Base-by-base conservation (phyloP, 164 flowering plant genomes). In the Brasenia schreberi region DNA sequence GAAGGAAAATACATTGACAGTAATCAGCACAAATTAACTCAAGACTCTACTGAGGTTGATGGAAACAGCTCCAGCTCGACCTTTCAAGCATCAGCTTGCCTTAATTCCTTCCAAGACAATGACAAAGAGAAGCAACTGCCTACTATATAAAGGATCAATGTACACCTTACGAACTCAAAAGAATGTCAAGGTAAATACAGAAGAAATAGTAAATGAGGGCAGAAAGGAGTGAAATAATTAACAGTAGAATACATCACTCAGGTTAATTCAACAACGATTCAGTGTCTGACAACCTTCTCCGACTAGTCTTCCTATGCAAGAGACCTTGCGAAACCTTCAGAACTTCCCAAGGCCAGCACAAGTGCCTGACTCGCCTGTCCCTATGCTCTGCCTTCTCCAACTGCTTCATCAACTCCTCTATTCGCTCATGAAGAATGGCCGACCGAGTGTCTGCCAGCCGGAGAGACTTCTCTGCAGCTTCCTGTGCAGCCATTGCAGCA, bases 401-500 rank as follows among this genome's bases (percentile, higher is more conserved):
- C 68, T 85, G 92, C 70, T 74, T 80, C 1, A 83, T 79, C 19
- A 91, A 73, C 71, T 86, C 94, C 77, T 89, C 89, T 12, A 89
- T 78, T 59, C 83, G 71, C 19, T 73, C 79, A 19, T 75, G 79
- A 4, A 84, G 78, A 56, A 33, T 81, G 16, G 81, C 70, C 56
- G 83, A 83, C 65, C 91, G 77, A 66, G 80, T 77, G 74, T 90
- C 97, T 14, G 87, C 88, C 27, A 88, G 75, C 66, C 70, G 79
- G 66, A 91, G 85, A 59, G 97, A 87, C 69, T 52, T 84, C 77
- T 85, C 96, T 0, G 90, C 85, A 14, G 96, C 96, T 71, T 74
- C 84, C 71, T 85, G 84, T 4, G 96, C 97, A 56, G 82, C 84
- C 83, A 87, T 83, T 43, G 97, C 97, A 14, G 97, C 80, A 60